Evolutionary conservation across 768 basidiomycete species (phyloP).

Genomic region (Xerocomus brunneocitrinus): DNA sequence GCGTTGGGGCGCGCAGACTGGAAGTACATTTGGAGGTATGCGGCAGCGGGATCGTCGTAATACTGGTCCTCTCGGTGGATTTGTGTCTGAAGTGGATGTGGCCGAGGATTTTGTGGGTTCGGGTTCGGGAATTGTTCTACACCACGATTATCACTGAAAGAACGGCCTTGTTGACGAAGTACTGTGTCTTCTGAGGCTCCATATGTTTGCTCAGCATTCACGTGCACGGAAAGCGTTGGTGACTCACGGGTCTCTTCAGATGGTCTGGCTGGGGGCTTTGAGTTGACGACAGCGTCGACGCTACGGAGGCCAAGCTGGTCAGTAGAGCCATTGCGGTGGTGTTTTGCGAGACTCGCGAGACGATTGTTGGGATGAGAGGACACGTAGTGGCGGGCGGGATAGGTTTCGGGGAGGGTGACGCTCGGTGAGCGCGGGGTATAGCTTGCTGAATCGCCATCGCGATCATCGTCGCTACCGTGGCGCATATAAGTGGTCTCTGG

Average conservation of each 20-base stretch:
- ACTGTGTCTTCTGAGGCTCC: slow-evolving; percentile 14
- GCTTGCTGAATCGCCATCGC: slow-evolving; percentile 47
- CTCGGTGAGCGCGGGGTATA: slow-evolving; percentile 70
- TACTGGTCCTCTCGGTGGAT: slow-evolving; percentile 55
- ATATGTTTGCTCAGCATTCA: slow-evolving; percentile 15
- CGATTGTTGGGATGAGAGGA: slow-evolving; percentile 28
- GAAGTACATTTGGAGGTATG: slow-evolving; percentile 57
- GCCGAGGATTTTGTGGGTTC: slow-evolving; percentile 27
- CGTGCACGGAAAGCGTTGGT: slow-evolving; percentile 1
- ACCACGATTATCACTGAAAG: slow-evolving; percentile 14
- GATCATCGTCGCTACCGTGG: slow-evolving; percentile 34
- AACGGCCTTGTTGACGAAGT: slow-evolving; percentile 20
- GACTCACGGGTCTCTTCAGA: slow-evolving; percentile 30
- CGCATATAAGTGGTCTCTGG: slow-evolving; percentile 32
- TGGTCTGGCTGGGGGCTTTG: slow-evolving; percentile 33
- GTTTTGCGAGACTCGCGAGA: slow-evolving; percentile 39
- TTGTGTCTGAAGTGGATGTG: slow-evolving; percentile 37
- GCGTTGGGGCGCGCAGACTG: slow-evolving; percentile 64
- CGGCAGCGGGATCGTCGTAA: slow-evolving; percentile 56
- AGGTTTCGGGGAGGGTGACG: slow-evolving; percentile 50
- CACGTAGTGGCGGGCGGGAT: slow-evolving; percentile 29
- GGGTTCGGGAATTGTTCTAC: slow-evolving; percentile 21
- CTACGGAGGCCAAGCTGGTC: slow-evolving; percentile 60
- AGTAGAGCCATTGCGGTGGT: slow-evolving; percentile 52
- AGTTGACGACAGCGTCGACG: slow-evolving; percentile 54